Percentiles rank a stretch among this genome's conserved stretches.
These are phyloP conservation scores for Aspergillus wentii DNA, from an alignment of 495 filamentous ascomycete genomes.

Conservation along the genomic window DNA sequence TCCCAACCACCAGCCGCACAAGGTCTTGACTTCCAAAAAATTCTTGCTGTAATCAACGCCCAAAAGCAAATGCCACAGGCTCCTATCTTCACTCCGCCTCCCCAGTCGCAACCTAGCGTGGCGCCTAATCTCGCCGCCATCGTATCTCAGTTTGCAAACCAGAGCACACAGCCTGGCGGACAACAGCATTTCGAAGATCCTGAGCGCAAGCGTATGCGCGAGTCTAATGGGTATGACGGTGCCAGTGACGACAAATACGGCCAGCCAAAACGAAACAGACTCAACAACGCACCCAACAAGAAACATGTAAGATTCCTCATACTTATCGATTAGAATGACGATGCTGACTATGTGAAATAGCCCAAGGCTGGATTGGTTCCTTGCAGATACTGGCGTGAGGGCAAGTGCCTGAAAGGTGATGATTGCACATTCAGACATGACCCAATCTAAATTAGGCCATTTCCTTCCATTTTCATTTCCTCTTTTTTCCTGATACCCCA, in stretches of 20 bases:
- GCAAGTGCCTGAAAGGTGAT: constrained; percentile 78
- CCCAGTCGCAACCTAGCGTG: constrained; percentile 25
- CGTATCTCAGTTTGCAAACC: constrained; percentile 41
- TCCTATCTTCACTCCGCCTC: constrained; percentile 16
- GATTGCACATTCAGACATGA: constrained; percentile 80
- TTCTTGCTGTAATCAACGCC: constrained; percentile 32
- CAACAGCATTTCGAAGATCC: constrained; percentile 32
- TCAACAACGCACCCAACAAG: constrained; percentile 26
- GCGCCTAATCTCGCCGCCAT: constrained; percentile 43
- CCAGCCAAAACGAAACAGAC: constrained; percentile 30
- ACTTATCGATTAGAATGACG: not conserved
- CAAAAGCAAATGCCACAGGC: constrained; percentile 29
- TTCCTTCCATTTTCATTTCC: not conserved
- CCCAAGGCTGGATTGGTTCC: constrained; percentile 44
- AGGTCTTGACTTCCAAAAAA: constrained; percentile 28
- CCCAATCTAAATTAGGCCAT: constrained; percentile 14
- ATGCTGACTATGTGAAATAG: constrained; percentile 18
- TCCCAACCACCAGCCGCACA: constrained; percentile 17
- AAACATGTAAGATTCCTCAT: constrained; percentile 27
- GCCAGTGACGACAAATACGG: constrained; percentile 23
- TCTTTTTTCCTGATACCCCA: constrained; percentile 10
- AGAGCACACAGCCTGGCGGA: constrained; percentile 22
- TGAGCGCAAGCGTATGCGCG: constrained; percentile 41
- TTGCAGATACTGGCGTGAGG: constrained; percentile 74
- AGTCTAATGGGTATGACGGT: constrained; percentile 25